phyloP scores from a whole-genome alignment of 108 stramenopile species.

The Cyclotella distinguenda region DNA sequence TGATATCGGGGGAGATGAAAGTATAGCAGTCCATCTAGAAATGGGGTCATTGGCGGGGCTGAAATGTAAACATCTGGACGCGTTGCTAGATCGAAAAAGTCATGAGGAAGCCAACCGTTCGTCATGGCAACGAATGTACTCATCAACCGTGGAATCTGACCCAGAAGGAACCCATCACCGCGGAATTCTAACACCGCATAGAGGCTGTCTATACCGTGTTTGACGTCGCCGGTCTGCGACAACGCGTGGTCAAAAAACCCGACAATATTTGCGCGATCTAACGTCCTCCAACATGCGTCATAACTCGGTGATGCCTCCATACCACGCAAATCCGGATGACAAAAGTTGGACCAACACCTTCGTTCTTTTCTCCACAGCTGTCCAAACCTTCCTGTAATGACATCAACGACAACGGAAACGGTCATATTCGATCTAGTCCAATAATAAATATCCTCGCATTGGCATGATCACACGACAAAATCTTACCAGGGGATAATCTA shows the following conservation, averaged over 20 bases:
- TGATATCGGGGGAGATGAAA: slow-evolving; percentile 59
- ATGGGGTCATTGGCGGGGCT: slow-evolving; percentile 53
- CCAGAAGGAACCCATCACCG: slow-evolving; percentile 62
- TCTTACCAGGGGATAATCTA: slow-evolving; percentile 24
- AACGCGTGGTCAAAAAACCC: slow-evolving; percentile 35
- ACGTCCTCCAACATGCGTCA: slow-evolving; percentile 67
- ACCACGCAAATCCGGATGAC: slow-evolving; percentile 53
- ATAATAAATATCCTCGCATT: no score
- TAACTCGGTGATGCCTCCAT: slow-evolving; percentile 61
- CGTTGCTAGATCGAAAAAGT: slow-evolving; percentile 54
- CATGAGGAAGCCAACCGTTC: slow-evolving; percentile 61
- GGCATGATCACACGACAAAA: not conserved
- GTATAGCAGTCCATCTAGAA: slow-evolving; percentile 34
- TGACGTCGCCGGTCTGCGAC: not conserved
- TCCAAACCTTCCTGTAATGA: slow-evolving; percentile 59
- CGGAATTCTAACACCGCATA: slow-evolving; percentile 58
- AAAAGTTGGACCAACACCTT: slow-evolving; percentile 76
- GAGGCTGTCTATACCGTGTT: slow-evolving; percentile 12
- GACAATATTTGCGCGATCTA: slow-evolving; percentile 63
- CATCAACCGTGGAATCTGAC: slow-evolving; percentile 59
- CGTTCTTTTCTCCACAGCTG: slow-evolving; percentile 53
- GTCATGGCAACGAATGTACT: slow-evolving; percentile 58
- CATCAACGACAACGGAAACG: not conserved
- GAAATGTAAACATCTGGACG: slow-evolving; percentile 37
- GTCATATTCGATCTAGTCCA: not conserved